Evolutionary conservation across 2,329 filamentous ascomycete species (phyloP).

Genomic region (Fusarium scirpi): DNA sequence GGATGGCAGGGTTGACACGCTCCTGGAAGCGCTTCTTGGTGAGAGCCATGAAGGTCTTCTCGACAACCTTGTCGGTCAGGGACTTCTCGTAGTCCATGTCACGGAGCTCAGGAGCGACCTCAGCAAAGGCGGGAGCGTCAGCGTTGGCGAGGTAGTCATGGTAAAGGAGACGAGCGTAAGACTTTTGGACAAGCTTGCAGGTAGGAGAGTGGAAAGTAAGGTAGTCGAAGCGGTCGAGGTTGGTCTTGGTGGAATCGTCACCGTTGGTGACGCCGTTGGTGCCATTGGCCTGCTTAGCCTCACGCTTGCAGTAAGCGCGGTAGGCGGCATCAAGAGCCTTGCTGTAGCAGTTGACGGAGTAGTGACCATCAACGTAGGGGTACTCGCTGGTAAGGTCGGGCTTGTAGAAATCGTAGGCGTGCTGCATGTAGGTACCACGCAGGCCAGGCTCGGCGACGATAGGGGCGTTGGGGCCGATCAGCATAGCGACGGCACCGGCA

Average conservation of each 20-base stretch:
- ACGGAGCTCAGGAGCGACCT: constrained; percentile 80
- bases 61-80: constrained; percentile 81
- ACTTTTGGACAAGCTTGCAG: constrained; percentile 90
- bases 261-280: constrained; percentile 65
- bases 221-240: constrained; percentile 85
- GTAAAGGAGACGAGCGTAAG: constrained; percentile 85
- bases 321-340: constrained; percentile 85
- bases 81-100: constrained; percentile 85
- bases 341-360: constrained; percentile 84
- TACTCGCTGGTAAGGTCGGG: constrained; percentile 89
- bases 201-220: constrained; percentile 85
- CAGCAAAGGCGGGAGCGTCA: constrained; percentile 74
- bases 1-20: constrained; percentile 77
- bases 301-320: constrained; percentile 81
- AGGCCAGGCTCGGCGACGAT: constrained; percentile 82
- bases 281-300: constrained; percentile 70
- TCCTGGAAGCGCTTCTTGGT: constrained; percentile 88
- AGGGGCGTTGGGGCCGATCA: constrained; percentile 82
- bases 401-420: constrained; percentile 93
- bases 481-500: constrained; percentile 81
- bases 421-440: constrained; percentile 83
- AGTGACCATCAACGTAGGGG: constrained; percentile 86
- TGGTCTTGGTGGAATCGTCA: constrained; percentile 64
- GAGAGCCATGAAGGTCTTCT: constrained; percentile 87
- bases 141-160: constrained; percentile 84